These are phyloP conservation scores for Brasenia schreberi DNA, from an alignment of 164 flowering plant species.

Conservation along the genomic window DNA sequence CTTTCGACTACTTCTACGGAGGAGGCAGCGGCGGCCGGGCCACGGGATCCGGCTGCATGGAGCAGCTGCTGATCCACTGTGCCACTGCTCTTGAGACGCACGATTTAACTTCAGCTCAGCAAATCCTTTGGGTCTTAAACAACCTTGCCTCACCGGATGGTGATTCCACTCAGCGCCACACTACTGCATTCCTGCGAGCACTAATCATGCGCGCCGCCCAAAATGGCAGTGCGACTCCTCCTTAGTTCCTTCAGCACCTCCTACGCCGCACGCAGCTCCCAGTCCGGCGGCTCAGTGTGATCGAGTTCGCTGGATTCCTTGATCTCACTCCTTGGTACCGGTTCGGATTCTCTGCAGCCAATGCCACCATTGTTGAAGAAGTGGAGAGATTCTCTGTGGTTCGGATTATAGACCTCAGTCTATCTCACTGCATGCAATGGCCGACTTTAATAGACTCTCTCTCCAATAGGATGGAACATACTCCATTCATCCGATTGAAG, in stretches of 20 bases:
- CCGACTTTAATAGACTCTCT: constrained; percentile 83
- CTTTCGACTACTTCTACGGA: neutral
- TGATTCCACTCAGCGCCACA: constrained; percentile 77
- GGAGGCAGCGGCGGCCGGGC: constrained; percentile 26
- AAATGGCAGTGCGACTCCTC: constrained; percentile 41
- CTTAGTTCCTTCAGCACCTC: constrained; percentile 14
- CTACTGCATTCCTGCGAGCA: constrained; percentile 78
- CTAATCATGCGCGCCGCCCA: constrained; percentile 63
- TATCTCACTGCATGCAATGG: constrained; percentile 91
- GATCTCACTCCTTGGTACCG: constrained; percentile 95
- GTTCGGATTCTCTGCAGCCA: constrained; percentile 94
- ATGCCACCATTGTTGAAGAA: constrained; percentile 61
- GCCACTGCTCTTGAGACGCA: constrained; percentile 82
- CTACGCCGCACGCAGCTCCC: constrained; percentile 24
- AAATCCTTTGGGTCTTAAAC: constrained; percentile 92
- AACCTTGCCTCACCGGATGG: constrained; percentile 87
- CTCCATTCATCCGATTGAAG: constrained; percentile 58
- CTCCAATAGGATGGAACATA: constrained; percentile 38
- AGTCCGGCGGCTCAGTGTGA: constrained; percentile 29
- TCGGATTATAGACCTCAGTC: constrained; percentile 73
- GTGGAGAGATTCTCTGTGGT: constrained; percentile 45
- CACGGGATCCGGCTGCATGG: constrained; percentile 75
- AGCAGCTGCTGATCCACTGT: constrained; percentile 84
- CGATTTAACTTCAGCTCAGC: constrained; percentile 83
- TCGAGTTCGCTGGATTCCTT: constrained; percentile 70